Percentiles rank a stretch among this genome's conserved stretches.
Evolutionary conservation across 495 filamentous ascomycete species (phyloP).

Genomic region (Paragyromitra xinjiangensis): DNA sequence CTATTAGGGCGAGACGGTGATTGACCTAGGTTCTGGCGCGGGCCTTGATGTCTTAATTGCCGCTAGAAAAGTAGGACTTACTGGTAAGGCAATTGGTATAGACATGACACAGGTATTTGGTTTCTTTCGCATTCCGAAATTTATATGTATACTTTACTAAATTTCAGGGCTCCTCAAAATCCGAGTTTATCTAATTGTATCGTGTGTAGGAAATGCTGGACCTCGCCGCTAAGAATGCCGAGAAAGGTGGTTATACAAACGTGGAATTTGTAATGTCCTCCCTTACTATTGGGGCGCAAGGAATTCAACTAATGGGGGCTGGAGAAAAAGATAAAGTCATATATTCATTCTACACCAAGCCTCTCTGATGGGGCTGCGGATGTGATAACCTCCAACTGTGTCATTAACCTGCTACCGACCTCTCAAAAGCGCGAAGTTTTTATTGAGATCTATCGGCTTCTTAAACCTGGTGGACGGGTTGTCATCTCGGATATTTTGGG

Average conservation of each 20-base stretch:
- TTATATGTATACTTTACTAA: background rate
- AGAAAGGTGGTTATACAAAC: constrained; percentile 58
- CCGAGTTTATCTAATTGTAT: background rate
- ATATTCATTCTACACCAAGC: constrained; percentile 65
- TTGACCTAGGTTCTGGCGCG: constrained; percentile 71
- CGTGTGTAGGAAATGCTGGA: constrained; percentile 67
- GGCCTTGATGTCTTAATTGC: constrained; percentile 74
- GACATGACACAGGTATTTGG: constrained; percentile 70
- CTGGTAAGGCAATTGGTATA: constrained; percentile 68
- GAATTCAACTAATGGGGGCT: constrained; percentile 1
- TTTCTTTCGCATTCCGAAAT: background rate
- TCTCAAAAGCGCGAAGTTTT: constrained; percentile 68
- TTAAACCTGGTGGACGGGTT: constrained; percentile 69
- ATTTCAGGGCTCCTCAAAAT: background rate
- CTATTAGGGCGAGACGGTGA: constrained; percentile 68
- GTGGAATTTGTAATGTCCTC: constrained; percentile 33
- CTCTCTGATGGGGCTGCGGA: constrained; percentile 62
- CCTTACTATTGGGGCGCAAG: background rate
- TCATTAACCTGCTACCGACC: constrained; percentile 71
- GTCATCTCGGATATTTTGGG: constrained; percentile 73
- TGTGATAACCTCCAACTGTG: constrained; percentile 69
- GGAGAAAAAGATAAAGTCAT: constrained; percentile 47
- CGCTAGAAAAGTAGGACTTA: constrained; percentile 65
- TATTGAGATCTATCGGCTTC: constrained; percentile 68
- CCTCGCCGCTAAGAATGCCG: constrained; percentile 61